Percentiles rank a stretch among this genome's conserved stretches.
Conservation (phyloP, 768 basidiomycete genomes). For the Cystobasidium tubakii region DNA sequence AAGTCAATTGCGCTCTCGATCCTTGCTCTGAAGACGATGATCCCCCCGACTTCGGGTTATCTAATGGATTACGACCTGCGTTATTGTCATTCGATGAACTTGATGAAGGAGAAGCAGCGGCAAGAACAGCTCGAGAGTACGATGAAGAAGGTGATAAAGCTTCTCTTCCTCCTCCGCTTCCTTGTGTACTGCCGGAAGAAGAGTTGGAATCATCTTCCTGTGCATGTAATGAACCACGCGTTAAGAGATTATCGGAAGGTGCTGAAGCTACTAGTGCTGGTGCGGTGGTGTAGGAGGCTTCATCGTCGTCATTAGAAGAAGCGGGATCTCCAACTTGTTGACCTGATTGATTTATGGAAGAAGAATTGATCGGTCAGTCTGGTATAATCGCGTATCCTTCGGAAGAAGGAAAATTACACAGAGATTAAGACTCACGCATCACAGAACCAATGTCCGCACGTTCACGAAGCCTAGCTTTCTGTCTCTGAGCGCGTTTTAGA, state of each 20-base stretch:
- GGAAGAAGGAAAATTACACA: no score
- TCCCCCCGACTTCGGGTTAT: background rate
- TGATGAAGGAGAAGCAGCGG: background rate
- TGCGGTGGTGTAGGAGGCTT: background rate
- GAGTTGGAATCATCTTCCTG: background rate
- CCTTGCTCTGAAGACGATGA: background rate
- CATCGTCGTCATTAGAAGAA: background rate
- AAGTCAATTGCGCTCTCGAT: background rate
- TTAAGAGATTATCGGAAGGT: background rate
- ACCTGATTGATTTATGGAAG: background rate
- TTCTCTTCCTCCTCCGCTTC: background rate
- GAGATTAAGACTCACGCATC: background rate
- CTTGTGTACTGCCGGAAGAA: background rate
- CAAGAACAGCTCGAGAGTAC: background rate
- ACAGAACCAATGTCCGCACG: conserved; percentile 6
- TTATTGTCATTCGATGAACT: background rate
- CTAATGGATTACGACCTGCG: background rate
- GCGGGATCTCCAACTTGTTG: background rate
- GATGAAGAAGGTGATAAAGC: conserved; percentile 6
- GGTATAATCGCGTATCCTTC: background rate
- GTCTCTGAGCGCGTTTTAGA: background rate
- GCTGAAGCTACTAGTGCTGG: conserved; percentile 9
- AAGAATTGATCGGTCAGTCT: background rate
- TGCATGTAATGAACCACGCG: background rate
- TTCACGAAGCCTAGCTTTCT: background rate